Percentiles rank a stretch among this genome's conserved stretches.
These are phyloP conservation scores for Petasospora fabianii DNA, from an alignment of 1,139 yeast genomes.

Conservation along the genomic window DNA sequence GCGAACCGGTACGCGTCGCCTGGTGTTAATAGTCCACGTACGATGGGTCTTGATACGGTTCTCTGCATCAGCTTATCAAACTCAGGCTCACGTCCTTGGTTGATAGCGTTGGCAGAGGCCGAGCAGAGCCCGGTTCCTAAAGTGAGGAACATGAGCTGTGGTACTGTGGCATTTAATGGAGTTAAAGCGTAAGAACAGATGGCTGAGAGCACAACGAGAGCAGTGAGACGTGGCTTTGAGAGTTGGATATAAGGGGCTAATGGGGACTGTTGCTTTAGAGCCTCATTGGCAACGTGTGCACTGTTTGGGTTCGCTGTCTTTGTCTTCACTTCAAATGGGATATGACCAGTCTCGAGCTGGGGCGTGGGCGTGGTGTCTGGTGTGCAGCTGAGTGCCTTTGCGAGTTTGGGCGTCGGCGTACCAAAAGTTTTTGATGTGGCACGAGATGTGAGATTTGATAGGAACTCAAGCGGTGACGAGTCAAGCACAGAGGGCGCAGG, in stretches of 20 bases:
- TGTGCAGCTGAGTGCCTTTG: conserved; percentile 34
- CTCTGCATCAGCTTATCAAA: conserved; percentile 87
- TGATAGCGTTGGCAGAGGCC: conserved; percentile 93
- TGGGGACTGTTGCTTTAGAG: conserved; percentile 24
- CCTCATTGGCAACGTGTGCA: conserved; percentile 8
- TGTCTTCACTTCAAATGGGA: conserved; percentile 60
- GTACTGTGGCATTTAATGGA: conserved; percentile 70
- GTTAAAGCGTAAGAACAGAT: conserved; percentile 93
- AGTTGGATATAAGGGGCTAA: conserved; percentile 66
- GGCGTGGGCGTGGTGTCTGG: conserved; percentile 28
- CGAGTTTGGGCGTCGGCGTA: conserved; percentile 21
- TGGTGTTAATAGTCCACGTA: conserved; percentile 73
- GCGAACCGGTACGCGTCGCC: conserved; percentile 80
- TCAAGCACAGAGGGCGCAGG: conserved; percentile 21
- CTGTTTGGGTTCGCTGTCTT: conserved; percentile 22
- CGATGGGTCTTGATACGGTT: conserved; percentile 88
- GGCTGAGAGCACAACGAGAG: conserved; percentile 84
- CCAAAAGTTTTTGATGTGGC: neutral
- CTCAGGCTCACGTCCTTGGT: conserved; percentile 94
- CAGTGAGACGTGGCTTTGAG: conserved; percentile 84
- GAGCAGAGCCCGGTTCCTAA: conserved; percentile 85
- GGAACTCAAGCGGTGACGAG: conserved; percentile 35
- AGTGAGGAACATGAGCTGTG: conserved; percentile 68
- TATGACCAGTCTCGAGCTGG: conserved; percentile 28
- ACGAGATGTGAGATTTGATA: conserved; percentile 30